Evolutionary conservation across 306 rosid genomes (phyloP).

Genomic region (Casuarina equisetifolia): DNA sequence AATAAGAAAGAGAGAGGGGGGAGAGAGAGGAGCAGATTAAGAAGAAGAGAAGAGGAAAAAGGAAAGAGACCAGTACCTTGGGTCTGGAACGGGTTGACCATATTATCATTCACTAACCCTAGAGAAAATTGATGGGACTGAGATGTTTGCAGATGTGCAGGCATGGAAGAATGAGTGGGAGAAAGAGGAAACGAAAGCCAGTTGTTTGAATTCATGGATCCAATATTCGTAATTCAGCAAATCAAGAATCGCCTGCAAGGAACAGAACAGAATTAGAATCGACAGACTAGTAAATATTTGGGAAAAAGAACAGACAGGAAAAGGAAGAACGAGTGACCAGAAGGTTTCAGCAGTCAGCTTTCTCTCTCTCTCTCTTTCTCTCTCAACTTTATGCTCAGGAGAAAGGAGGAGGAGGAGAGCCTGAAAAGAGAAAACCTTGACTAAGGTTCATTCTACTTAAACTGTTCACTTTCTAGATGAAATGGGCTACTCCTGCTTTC

Average conservation of each 20-base stretch:
- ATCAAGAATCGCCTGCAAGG: constrained; percentile 44
- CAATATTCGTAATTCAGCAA: constrained; percentile 27
- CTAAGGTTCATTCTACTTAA: constrained; percentile 40
- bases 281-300: not conserved
- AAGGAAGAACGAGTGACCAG: constrained; percentile 19
- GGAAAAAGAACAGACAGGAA: not conserved
- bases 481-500: constrained; percentile 13
- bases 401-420: constrained; percentile 29
- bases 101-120: constrained; percentile 67
- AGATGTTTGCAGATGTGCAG: constrained; percentile 64
- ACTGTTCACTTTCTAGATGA: constrained; percentile 14
- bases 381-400: constrained; percentile 18
- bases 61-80: constrained; percentile 45
- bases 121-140: constrained; percentile 85
- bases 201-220: constrained; percentile 87
- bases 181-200: constrained; percentile 98
- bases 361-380: constrained; percentile 16
- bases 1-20: not conserved
- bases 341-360: constrained; percentile 20
- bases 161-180: constrained; percentile 74
- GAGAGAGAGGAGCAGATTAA: not conserved
- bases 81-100: constrained; percentile 82
- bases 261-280: constrained; percentile 17
- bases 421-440: constrained; percentile 49
- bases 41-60: not conserved